Base-by-base conservation (phyloP, 768 basidiomycete genomes). In the Leucocoprinus birnbaumii region DNA sequence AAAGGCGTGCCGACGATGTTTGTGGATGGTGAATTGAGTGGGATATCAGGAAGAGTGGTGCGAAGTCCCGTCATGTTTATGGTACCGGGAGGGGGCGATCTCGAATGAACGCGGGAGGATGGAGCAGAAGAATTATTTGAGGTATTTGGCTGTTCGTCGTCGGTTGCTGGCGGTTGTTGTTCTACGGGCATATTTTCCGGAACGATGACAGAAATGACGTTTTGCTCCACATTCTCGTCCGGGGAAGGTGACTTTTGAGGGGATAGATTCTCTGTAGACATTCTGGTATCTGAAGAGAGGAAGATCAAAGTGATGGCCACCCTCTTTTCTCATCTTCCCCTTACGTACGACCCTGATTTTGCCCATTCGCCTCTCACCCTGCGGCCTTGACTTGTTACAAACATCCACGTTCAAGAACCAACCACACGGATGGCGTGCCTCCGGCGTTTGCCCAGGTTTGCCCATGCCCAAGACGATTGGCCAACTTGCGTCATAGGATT, bases 1-100 rank as follows among this genome's bases (percentile, higher is more conserved):
- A 65, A 69, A 0, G 68, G 68, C 0, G 68, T 69, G 40, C 68
- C 66, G 27, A 69, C 52, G 44, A 68, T 64, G 25, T 66, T 65
- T 24, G 66, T 63, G 3, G 64, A 62, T 11, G 68, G 61, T 0
- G 68, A 64, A 43, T 67, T 65, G 11, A 67, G 60, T 5, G 58
- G 53, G 42, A 69, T 58, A 37, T 68, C 63, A n/a, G 63, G 49
- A 22, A 71, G 62, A 26, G 61, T 53, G 16, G 54, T 55, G 26
- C 54, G 54, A 43, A 65, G 60, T 38, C 24, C 55, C 2, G 65
- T 58, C 66, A 65, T 69, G 22, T 58, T 58, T 21, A 58, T 40
- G 24, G 54, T 56, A 6, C 51, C 53, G 8, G 56, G 59, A 1
- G 55, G 58, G 2, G 60, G 48, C 9, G 57, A 48, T 40, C 48